Evolutionary conservation across 1,284 basidiomycete species (phyloP).

Genomic region (Porodaedalea pini): DNA sequence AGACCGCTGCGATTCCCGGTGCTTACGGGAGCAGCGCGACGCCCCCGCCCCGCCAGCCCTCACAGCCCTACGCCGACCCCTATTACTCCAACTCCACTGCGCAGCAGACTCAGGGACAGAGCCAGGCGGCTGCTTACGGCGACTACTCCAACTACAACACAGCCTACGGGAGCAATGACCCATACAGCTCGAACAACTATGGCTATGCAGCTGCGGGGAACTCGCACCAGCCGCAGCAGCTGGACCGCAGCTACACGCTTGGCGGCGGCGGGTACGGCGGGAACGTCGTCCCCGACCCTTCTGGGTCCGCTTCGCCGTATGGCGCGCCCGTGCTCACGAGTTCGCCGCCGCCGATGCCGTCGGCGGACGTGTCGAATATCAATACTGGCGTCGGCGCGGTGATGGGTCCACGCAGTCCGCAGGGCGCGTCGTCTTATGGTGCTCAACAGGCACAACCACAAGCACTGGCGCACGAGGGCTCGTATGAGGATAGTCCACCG

Average conservation of each 20-base stretch:
- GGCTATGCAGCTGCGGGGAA: slow-evolving; percentile 5
- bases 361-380: neutral
- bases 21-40: slow-evolving; percentile 22
- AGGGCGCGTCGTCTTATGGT: neutral
- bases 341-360: slow-evolving; percentile 22
- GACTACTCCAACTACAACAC: neutral
- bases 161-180: neutral
- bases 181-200: neutral
- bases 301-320: slow-evolving; percentile 6
- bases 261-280: slow-evolving; percentile 55
- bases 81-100: neutral
- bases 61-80: slow-evolving; percentile 17
- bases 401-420: neutral
- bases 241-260: slow-evolving; percentile 54
- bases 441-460: slow-evolving; percentile 29
- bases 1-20: slow-evolving; percentile 25
- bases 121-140: neutral
- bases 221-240: slow-evolving; percentile 19
- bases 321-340: neutral
- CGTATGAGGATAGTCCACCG: slow-evolving; percentile 56
- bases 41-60: slow-evolving; percentile 32
- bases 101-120: neutral
- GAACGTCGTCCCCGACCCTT: slow-evolving; percentile 38
- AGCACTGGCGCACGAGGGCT: slow-evolving; percentile 26
- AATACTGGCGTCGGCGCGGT: neutral